Evolutionary conservation across 2,329 filamentous ascomycete genomes (phyloP).

Genomic region (Neonectria magnoliae): DNA sequence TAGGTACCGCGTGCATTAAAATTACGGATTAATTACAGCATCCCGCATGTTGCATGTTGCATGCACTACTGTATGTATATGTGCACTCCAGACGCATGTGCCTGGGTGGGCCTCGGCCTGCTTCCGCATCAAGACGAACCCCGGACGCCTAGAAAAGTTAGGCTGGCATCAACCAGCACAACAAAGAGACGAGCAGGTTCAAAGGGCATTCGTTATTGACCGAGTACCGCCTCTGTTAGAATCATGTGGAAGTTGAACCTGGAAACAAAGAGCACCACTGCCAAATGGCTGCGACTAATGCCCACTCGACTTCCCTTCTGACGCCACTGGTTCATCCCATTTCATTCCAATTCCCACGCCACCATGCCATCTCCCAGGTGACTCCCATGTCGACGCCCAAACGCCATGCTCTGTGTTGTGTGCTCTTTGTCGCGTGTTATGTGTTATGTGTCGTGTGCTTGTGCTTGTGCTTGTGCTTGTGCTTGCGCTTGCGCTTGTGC

Average conservation of each 20-base stretch:
- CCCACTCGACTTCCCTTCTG: neutral
- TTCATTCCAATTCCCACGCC: neutral
- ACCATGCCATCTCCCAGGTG: constrained; percentile 7
- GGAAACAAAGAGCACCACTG: neutral
- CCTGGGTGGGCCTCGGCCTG: neutral
- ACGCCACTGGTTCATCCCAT: constrained; percentile 13
- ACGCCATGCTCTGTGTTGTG: constrained; percentile 20
- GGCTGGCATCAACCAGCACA: too few species aligned
- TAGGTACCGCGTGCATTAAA: neutral
- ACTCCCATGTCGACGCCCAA: constrained; percentile 19
- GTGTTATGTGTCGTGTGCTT: constrained; percentile 1
- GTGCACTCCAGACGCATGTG: neutral
- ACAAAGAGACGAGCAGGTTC: neutral
- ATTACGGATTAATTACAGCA: neutral
- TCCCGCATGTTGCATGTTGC: neutral
- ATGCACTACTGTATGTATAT: neutral
- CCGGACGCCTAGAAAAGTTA: neutral
- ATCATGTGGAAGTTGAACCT: neutral
- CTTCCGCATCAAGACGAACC: constrained; percentile 3
- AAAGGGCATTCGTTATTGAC: neutral
- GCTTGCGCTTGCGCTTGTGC: neutral
- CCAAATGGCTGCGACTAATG: neutral
- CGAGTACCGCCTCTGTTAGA: neutral
- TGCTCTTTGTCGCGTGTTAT: constrained; percentile 7
- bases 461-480: neutral